These are phyloP conservation scores for Xylaria nigripes DNA, from an alignment of 495 filamentous ascomycete genomes.

Conservation along the genomic window DNA sequence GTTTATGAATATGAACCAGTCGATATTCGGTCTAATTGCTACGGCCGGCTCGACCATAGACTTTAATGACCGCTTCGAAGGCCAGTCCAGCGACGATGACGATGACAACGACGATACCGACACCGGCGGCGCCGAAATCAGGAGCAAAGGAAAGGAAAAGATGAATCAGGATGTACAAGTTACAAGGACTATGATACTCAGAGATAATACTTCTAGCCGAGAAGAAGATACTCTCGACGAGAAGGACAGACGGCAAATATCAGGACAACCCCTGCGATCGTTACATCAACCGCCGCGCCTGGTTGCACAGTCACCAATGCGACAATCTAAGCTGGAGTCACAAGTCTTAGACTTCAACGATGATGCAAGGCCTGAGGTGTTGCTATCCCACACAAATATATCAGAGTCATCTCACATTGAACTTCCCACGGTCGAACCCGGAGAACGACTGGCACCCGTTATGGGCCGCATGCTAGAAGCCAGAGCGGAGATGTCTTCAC, in stretches of 20 bases:
- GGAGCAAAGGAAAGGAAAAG: constrained; percentile 4
- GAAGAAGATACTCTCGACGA: constrained; percentile 16
- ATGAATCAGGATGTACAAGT: constrained; percentile 17
- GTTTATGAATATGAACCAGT: constrained; percentile 80
- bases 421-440: constrained; percentile 22
- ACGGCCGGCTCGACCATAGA: constrained; percentile 77
- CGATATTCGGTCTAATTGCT: constrained; percentile 87
- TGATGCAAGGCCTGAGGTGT: constrained; percentile 11
- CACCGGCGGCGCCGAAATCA: background rate
- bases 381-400: constrained; percentile 7
- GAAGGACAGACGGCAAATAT: constrained; percentile 49
- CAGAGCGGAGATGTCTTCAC: constrained; percentile 53
- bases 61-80: constrained; percentile 74
- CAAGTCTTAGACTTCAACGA: constrained; percentile 13
- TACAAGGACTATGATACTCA: constrained; percentile 32
- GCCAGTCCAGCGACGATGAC: constrained; percentile 71
- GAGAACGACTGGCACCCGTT: constrained; percentile 50
- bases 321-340: constrained; percentile 21
- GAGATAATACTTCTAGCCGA: constrained; percentile 15
- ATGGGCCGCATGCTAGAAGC: constrained; percentile 80
- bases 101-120: constrained; percentile 40
- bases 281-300: constrained; percentile 43
- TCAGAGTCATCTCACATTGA: constrained; percentile 18
- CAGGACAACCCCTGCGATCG: constrained; percentile 54
- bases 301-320: constrained; percentile 28